These are phyloP conservation scores for Poterioochromonas sp. DNA, from an alignment of 352 stramenopile species.

Conservation along the genomic window DNA sequence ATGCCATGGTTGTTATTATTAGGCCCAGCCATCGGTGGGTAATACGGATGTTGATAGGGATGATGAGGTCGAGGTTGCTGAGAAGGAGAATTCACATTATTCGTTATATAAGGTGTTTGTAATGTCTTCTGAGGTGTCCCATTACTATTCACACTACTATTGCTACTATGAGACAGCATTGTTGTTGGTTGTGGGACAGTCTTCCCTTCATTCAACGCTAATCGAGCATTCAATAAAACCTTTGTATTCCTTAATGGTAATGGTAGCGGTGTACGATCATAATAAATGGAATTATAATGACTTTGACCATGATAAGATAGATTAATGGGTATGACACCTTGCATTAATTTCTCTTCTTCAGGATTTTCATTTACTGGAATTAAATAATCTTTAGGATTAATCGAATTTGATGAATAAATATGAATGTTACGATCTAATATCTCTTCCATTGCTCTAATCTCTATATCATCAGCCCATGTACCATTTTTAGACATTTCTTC, in stretches of 20 bases:
- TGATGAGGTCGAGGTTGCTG: too few relatives aligned
- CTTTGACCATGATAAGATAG: conserved; percentile 27
- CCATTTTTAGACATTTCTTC: background rate
- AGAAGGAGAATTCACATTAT: too few relatives aligned
- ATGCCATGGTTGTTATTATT: too few relatives aligned
- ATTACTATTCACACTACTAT: too few relatives aligned
- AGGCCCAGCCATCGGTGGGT: too few relatives aligned
- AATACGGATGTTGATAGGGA: too few relatives aligned
- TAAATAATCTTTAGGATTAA: background rate
- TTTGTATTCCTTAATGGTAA: background rate
- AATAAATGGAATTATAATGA: conserved; percentile 32
- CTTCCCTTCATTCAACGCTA: too few relatives aligned
- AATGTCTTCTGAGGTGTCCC: too few relatives aligned
- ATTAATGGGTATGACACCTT: conserved; percentile 1
- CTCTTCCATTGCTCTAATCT: conserved; percentile 26
- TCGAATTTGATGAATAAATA: conserved; percentile 11
- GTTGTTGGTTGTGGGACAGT: too few relatives aligned
- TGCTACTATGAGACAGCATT: too few relatives aligned
- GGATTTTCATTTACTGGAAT: conserved; percentile 16
- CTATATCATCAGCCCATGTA: conserved; percentile 20
- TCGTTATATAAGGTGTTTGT: too few relatives aligned
- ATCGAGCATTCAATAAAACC: background rate
- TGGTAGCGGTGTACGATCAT: background rate
- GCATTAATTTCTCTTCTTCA: conserved; percentile 18
- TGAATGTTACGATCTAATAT: conserved; percentile 21